phyloP scores from a whole-genome alignment of 1,284 basidiomycete species.

The Ustilago tritici region DNA sequence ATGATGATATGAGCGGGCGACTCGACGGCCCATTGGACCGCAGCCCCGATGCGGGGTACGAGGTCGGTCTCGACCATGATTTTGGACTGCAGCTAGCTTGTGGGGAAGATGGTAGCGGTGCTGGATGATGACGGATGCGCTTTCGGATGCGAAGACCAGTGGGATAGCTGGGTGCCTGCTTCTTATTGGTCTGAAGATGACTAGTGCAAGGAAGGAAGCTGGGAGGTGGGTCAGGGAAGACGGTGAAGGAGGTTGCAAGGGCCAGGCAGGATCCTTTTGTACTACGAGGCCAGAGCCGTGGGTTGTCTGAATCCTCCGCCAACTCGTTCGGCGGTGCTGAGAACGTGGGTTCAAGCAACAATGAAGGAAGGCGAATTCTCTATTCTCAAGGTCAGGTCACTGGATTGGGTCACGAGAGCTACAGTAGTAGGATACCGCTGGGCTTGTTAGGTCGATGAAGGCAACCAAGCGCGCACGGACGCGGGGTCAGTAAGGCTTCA shows the following conservation, averaged over 20 bases:
- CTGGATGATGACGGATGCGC: neutral
- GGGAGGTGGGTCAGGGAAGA: neutral
- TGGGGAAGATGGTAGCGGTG: neutral
- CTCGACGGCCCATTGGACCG: conserved; percentile 36
- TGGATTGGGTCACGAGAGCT: conserved; percentile 10
- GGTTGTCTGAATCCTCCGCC: neutral
- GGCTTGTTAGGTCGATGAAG: neutral
- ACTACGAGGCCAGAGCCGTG: neutral
- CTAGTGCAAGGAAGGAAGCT: neutral
- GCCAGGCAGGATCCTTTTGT: neutral
- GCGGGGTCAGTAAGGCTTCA: conserved; percentile 10
- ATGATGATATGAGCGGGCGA: conserved; percentile 36
- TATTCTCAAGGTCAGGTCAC: conserved; percentile 2
- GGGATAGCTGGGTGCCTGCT: neutral
- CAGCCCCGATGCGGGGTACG: conserved; percentile 27
- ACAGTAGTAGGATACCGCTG: neutral
- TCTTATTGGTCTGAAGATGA: neutral
- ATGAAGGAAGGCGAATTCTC: neutral
- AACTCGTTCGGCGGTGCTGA: neutral
- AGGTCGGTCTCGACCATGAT: conserved; percentile 51
- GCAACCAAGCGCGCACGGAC: conserved; percentile 3
- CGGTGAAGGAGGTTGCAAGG: neutral
- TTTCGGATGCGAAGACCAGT: neutral
- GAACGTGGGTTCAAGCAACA: neutral
- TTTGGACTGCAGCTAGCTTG: neutral